These are phyloP conservation scores for Xylaria palmicola DNA, from an alignment of 495 filamentous ascomycete species.

Conservation along the genomic window DNA sequence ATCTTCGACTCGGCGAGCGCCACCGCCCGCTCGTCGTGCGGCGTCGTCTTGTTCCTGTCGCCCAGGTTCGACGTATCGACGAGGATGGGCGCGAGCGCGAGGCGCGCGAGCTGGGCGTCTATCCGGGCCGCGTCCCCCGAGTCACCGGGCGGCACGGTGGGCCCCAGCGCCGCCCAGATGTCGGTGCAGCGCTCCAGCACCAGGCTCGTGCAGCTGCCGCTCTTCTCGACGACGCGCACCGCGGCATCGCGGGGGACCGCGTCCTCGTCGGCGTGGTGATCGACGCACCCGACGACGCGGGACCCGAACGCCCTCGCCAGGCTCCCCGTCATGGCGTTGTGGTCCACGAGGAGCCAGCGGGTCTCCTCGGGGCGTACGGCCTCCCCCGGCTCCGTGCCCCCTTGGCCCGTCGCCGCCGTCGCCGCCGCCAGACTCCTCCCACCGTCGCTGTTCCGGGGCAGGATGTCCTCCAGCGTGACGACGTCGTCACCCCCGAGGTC, in stretches of 20 bases:
- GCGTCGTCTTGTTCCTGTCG: conserved; percentile 69
- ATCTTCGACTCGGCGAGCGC: conserved; percentile 57
- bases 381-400: too few species aligned
- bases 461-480: conserved; percentile 53
- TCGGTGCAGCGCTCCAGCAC: conserved; percentile 61
- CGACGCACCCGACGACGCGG: conserved; percentile 71
- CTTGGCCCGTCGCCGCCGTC: too few species aligned
- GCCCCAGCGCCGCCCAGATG: conserved; percentile 52
- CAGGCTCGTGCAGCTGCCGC: conserved; percentile 79
- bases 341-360: conserved; percentile 78
- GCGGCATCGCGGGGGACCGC: conserved; percentile 52
- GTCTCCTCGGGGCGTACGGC: conserved; percentile 37
- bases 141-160: not conserved
- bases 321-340: conserved; percentile 70
- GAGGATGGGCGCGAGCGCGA: conserved; percentile 78
- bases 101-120: conserved; percentile 62
- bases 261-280: conserved; percentile 87
- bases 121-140: conserved; percentile 19
- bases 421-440: too few species aligned
- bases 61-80: conserved; percentile 81
- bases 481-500: conserved; percentile 44
- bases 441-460: conserved; percentile 15
- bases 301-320: conserved; percentile 43
- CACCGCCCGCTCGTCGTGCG: conserved; percentile 63
- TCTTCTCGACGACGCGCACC: conserved; percentile 65